Base-by-base conservation (phyloP, 2,329 filamentous ascomycete genomes). In the Cladosporium phlei region DNA sequence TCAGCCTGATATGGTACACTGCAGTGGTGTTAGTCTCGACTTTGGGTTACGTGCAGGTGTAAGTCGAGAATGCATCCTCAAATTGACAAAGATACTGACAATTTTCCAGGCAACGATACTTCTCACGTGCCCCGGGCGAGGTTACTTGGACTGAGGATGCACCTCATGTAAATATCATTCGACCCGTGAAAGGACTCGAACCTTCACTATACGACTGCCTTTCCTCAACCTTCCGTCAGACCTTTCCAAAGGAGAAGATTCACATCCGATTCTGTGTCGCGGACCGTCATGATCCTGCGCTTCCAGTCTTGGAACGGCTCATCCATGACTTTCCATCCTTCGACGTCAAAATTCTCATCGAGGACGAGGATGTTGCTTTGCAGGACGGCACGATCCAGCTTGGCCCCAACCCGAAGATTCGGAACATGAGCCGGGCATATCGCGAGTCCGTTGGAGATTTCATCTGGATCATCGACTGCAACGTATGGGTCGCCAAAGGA, bases 391-490 rank as follows among this genome's bases (percentile, higher is more conserved):
- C 74, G 37, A 33, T 33, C 12, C 49, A 51, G 19, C 75, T 97
- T 47, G 94, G 94, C 0, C 93, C 93, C 1, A 98, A 98, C 61
- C 93, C 93, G n/a, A 98, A 98, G 72, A 94, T 98, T 57, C 78
- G 93, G 40, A 98, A 98, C 65, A 88, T 97, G 75, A 96, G 90
- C 64, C 80, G 88, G 33, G 90, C 88, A 2, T 98, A 96, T 63
- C 75, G 89, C 21, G 90, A 97, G 62, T 88, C 89, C 2, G 83
- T 84, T 53, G 85, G 86, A 1, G 89, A 96, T 61, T 77, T 97
- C 20, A 76, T 98, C 17, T 98, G 93, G 93, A 83, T 96, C 40
- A 78, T 95, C 16, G 93, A 98, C 68, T 96, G 90, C 71, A 98
- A 98, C 61, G 82, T 98, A 42, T 98, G 94, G 93, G 77, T 96